Base-by-base conservation (phyloP, 1,284 basidiomycete genomes). In the Flammula alnicola region DNA sequence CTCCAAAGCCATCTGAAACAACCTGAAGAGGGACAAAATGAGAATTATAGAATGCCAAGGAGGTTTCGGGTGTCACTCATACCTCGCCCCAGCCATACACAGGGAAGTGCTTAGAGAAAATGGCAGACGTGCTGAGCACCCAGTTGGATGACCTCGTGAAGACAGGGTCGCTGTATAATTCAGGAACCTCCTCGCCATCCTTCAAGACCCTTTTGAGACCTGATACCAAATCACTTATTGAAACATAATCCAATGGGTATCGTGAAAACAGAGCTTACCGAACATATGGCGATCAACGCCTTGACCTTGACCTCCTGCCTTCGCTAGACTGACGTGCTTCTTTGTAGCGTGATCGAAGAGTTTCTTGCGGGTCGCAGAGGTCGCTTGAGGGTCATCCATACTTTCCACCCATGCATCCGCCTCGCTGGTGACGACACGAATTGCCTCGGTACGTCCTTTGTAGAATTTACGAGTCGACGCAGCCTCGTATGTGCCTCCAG, bases 31-130 rank as follows among this genome's bases (percentile, higher is more conserved):
- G 44, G 40, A 48, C 16, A 47, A 8, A 35, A n/a, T 38, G 17
- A 39, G 23, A 14, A 26, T 20, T 29, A 27, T n/a, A n/a, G n/a
- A n/a, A n/a, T n/a, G n/a, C n/a, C n/a, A n/a, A n/a, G n/a, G n/a
- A n/a, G n/a, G n/a, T n/a, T n/a, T n/a, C n/a, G n/a, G n/a, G n/a
- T n/a, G n/a, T n/a, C n/a, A n/a, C n/a, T 12, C 69, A 7, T 47
- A 81, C 83, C 75, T 91, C 90, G 45, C 91, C 91, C 87, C 89
- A 94, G 26, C 93, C 93, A 70, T 95, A 95, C 17, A 80, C 84
- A 38, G 77, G 77, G 63, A 95, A 86, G 63, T 88, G 81, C 54
- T 86, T 85, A 17, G 88, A 91, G 66, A 89, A 93, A 45, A 96
- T 80, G 17, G 92, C 89, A 32, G 88, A 92, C n/a, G 93, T 96